Evolutionary conservation across 2,329 filamentous ascomycete genomes (phyloP).

Genomic region (Pseudogymnoascus sp.): DNA sequence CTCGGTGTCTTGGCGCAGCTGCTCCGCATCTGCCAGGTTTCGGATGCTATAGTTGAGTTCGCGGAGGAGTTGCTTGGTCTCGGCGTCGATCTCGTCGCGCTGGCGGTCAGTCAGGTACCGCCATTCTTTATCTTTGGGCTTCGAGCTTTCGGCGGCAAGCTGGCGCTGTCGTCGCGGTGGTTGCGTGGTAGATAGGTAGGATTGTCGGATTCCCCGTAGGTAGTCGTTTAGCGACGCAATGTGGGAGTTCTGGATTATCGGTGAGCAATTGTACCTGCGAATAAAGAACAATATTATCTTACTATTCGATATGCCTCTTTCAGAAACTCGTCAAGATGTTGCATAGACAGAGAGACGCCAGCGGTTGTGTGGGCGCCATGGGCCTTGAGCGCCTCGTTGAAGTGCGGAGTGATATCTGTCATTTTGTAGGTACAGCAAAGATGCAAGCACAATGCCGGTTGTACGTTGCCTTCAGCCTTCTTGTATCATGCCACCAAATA

Average conservation of each 20-base stretch:
- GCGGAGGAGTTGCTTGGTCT: slow-evolving; percentile 76
- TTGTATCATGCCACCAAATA: slow-evolving; percentile 1
- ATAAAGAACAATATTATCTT: slow-evolving; percentile 26
- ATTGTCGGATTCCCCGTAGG: slow-evolving; percentile 73
- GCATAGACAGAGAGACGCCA: slow-evolving; percentile 27
- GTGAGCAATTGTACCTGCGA: slow-evolving; percentile 17
- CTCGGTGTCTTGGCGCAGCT: slow-evolving; percentile 70
- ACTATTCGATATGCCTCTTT: slow-evolving; percentile 93
- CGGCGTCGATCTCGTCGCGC: slow-evolving; percentile 77
- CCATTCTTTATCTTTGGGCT: slow-evolving; percentile 22
- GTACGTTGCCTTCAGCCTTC: neutral
- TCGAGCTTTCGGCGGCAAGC: neutral
- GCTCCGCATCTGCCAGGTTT: slow-evolving; percentile 71
- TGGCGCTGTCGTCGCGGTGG: slow-evolving; percentile 41
- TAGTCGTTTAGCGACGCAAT: slow-evolving; percentile 73
- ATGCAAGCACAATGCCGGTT: neutral
- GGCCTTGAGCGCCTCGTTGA: slow-evolving; percentile 59
- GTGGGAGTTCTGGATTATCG: slow-evolving; percentile 60
- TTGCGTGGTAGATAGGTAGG: slow-evolving; percentile 78
- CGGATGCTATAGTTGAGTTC: slow-evolving; percentile 77
- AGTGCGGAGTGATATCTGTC: slow-evolving; percentile 57
- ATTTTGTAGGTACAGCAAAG: slow-evolving; percentile 26
- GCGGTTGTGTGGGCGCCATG: slow-evolving; percentile 44
- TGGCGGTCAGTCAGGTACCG: slow-evolving; percentile 62
- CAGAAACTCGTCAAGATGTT: slow-evolving; percentile 72